Base-by-base conservation (phyloP, 2,329 filamentous ascomycete species). In the Pezicula neosporulosa region DNA sequence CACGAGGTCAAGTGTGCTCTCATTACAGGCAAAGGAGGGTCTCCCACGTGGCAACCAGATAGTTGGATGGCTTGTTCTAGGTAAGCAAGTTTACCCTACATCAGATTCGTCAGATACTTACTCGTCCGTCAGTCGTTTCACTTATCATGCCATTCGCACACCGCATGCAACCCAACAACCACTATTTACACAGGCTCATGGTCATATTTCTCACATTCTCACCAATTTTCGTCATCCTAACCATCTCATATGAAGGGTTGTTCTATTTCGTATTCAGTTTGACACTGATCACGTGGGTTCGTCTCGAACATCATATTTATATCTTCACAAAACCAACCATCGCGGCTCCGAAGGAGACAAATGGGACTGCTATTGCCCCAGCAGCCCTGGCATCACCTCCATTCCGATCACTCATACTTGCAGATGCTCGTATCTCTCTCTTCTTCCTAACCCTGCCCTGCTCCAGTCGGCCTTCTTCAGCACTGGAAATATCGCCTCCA, bases 401-500 rank as follows among this genome's bases (percentile, higher is more conserved):
- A 24, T 69, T 62, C 57, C 86, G 93, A 39, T 77, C 87, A 1
- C 78, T 97, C 45, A 84, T 80, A 2, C 77, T 97, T 6, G 81
- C 87, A n/a, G 94, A 99, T 67, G 83, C 87, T 4, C 88, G 95
- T 36, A 87, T 96, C 35, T 87, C 90, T 1, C 80, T 99, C 6
- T 97, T 97, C 76, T 97, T 97, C 77, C 87, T 99, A 69, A 91
- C 90, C 60, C 81, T 99, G 37, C 90, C 60, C 81, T 99, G 37
- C 80, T 99, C 6, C 94, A 99, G 70, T 93, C 92, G 3, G 94
- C 88, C 47, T 99, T 99, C 71, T 99, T 97, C 79, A 90, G 86
- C 72, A 97, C 93, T 0, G 94, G 94, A 57, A 99, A 99, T 72
- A 84, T 99, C 52, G 94, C 94, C 1, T 97, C 93, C 0, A 73